Conservation (phyloP, 1,284 basidiomycete genomes). For the Ustilago curta region DNA sequence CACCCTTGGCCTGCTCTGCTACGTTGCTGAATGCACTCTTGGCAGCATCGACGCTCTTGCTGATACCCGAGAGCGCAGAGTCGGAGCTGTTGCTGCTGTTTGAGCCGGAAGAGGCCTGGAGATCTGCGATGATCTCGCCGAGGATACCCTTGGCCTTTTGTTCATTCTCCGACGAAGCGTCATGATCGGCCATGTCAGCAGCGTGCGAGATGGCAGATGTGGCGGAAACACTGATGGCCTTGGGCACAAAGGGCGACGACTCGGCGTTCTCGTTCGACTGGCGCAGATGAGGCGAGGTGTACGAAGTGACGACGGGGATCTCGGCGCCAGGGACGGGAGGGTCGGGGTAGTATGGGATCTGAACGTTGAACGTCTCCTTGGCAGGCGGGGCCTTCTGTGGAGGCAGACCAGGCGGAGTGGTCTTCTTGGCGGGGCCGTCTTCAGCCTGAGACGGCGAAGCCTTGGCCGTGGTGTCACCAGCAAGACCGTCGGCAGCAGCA, state of each 20-base stretch:
- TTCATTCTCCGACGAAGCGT: conserved; percentile 12
- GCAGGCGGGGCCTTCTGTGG: conserved; percentile 46
- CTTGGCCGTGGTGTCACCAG: conserved; percentile 40
- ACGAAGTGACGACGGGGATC: conserved; percentile 58
- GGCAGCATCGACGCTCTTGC: conserved; percentile 39
- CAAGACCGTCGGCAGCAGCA: conserved; percentile 47
- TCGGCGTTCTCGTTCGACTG: conserved; percentile 20
- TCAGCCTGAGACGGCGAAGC: conserved; percentile 33
- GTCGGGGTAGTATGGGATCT: conserved; percentile 60
- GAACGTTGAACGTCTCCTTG: conserved; percentile 58
- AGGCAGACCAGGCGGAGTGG: conserved; percentile 57
- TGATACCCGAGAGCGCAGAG: conserved; percentile 22
- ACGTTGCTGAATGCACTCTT: conserved; percentile 35
- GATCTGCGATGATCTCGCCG: conserved; percentile 42
- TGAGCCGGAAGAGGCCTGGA: conserved; percentile 26
- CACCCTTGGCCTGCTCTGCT: conserved; percentile 44
- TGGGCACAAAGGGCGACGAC: conserved; percentile 35
- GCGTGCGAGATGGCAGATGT: conserved; percentile 49
- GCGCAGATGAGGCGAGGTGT: conserved; percentile 47
- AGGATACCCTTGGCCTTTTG: conserved; percentile 37
- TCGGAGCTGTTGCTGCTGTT: conserved; percentile 6
- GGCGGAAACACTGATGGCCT: conserved; percentile 50
- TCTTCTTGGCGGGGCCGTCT: conserved; percentile 41
- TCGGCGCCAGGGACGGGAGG: conserved; percentile 44
- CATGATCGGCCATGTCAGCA: conserved; percentile 37